Base-by-base conservation (phyloP, 176 grass and related monocot genomes). In the Phoenix dactylifera region DNA sequence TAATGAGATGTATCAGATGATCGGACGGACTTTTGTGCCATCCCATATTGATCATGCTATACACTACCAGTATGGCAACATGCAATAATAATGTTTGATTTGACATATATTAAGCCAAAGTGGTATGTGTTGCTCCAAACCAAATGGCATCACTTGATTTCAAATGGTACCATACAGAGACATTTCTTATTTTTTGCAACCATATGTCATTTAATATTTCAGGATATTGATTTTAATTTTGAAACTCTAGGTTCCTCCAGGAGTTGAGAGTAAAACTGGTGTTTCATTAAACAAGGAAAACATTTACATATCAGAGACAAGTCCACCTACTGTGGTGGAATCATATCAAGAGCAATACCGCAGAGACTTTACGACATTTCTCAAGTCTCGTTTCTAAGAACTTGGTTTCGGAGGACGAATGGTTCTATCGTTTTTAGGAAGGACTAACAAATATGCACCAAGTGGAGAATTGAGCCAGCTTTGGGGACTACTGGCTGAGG, bases 331-430 rank as follows among this genome's bases (percentile, higher is more conserved):
- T 16, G 86, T 78, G 52, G 77, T 69, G 23, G 24, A 68, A 15
- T 50, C 69, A 25, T 85, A 89, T 59, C 60, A 39, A 26, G 6
- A 59, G 29, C 77, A 72, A 50, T 78, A 74, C 35, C n/a, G 55
- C 24, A 52, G 66, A 39, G 82, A 90, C 49, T 71, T 90, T 22
- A 65, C 63, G n/a, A 18, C 48, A 44, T 90, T 90, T 57, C 82
- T 90, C 25, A 32, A 9, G 61, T 49, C 66, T 1, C 79, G 79
- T 3, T 44, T 64, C 57, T 4, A 2, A 0, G 87, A 90, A 58
- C 74, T 90, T 9, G 49, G 57, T 15, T 1, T 64, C 0, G 16
- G 48, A 6, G 87, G 82, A 2, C 58, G 66, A 1, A 79, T 82
- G 71, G 74, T 90, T 10, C 39, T 82, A 9, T 54, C 74, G 0